A percentile compares a stretch with the other conserved stretches of the same genome.
Conservation (phyloP, 1,139 yeast genomes). For the Yamadazyma blattariae region DNA sequence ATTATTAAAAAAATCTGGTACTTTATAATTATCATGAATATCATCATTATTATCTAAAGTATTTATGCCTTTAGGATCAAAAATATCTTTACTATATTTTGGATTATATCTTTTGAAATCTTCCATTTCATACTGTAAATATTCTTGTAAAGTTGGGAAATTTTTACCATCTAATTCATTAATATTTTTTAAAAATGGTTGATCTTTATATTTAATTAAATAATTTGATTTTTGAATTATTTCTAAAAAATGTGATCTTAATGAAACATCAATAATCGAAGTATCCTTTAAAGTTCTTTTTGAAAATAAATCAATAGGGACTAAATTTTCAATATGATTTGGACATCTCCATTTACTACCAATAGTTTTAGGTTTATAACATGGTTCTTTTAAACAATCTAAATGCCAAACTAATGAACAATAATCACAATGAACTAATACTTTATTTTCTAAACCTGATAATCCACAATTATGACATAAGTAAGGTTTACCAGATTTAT, state of each 20-base stretch:
- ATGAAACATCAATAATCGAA: conserved; percentile 48
- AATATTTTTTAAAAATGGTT: conserved; percentile 43
- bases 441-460: conserved; percentile 56
- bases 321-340: conserved; percentile 65
- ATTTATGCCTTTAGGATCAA: conserved; percentile 14
- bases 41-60: conserved; percentile 20
- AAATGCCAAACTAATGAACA: conserved; percentile 90
- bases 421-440: conserved; percentile 76
- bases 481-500: conserved; percentile 60
- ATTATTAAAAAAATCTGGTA: conserved; percentile 47
- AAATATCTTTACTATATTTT: conserved; percentile 13
- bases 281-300: conserved; percentile 55
- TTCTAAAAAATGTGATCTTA: conserved; percentile 33
- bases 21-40: conserved; percentile 21
- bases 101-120: conserved; percentile 18
- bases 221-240: conserved; percentile 51
- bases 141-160: conserved; percentile 28
- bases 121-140: conserved; percentile 26
- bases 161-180: conserved; percentile 11
- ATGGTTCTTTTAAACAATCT: conserved; percentile 80
- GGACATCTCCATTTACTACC: conserved; percentile 95
- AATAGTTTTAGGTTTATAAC: conserved; percentile 69
- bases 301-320: conserved; percentile 30
- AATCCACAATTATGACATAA: conserved; percentile 75
- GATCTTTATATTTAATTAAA: conserved; percentile 62